A percentile compares a stretch with the other conserved stretches of the same genome.
These are phyloP conservation scores for Trichopus zeylanicus DNA, from an alignment of 116 monocot genomes.

Conservation along the genomic window DNA sequence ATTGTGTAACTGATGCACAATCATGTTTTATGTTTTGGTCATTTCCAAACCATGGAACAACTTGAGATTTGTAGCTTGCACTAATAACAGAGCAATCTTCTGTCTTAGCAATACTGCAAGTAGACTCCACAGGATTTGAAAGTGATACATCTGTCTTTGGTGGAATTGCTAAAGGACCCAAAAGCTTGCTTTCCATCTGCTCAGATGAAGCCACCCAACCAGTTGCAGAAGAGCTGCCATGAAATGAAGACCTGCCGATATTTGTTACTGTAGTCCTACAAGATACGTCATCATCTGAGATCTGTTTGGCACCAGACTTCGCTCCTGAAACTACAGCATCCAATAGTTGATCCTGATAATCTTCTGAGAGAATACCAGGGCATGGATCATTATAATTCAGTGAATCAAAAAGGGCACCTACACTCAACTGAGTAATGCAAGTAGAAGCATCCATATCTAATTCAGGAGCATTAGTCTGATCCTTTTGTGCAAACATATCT, in stretches of 20 bases:
- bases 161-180: conserved; percentile 9
- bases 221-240: conserved; percentile 8
- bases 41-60: conserved; percentile 52
- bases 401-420: conserved; percentile 16
- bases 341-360: conserved; percentile 57
- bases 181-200: conserved; percentile 3
- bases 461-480: neutral
- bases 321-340: conserved; percentile 72
- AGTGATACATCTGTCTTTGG: conserved; percentile 19
- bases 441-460: conserved; percentile 21
- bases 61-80: conserved; percentile 44
- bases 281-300: conserved; percentile 33
- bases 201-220: conserved; percentile 7
- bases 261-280: conserved; percentile 35
- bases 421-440: conserved; percentile 21
- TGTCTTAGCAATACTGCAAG: conserved; percentile 17
- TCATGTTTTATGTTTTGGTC: conserved; percentile 26
- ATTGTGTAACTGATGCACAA: conserved; percentile 27
- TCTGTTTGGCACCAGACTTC: conserved; percentile 25
- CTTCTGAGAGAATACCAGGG: conserved; percentile 31
- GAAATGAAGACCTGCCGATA: conserved; percentile 8
- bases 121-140: conserved; percentile 24
- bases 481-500: conserved; percentile 6
- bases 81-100: conserved; percentile 26
- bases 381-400: conserved; percentile 19